Percentiles rank a stretch among this genome's conserved stretches.
These are phyloP conservation scores for Teunomyces cretensis DNA, from an alignment of 805 yeast genomes.

Conservation along the genomic window DNA sequence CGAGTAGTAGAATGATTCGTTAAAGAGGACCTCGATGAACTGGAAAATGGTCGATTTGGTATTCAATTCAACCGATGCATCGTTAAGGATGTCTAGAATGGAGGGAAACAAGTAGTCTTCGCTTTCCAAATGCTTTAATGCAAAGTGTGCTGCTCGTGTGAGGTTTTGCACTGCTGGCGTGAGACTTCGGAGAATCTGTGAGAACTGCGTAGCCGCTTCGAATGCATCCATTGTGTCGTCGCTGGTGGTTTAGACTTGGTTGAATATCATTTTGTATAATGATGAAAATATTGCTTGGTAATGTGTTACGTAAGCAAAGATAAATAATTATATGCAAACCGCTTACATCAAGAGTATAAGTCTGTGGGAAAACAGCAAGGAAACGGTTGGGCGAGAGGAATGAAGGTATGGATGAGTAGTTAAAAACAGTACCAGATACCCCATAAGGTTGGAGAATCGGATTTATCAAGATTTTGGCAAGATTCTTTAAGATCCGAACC, in stretches of 20 bases:
- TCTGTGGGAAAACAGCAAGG: no score
- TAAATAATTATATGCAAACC: neutral
- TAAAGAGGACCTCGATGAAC: constrained; percentile 62
- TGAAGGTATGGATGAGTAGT: no score
- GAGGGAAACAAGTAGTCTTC: constrained; percentile 70
- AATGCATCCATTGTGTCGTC: constrained; percentile 75
- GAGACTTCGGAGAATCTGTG: constrained; percentile 60
- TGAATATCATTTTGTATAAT: no score
- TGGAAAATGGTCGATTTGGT: constrained; percentile 65
- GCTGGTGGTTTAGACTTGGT: neutral
- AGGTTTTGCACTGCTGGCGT: constrained; percentile 62
- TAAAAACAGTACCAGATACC: neutral
- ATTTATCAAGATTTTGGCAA: no score
- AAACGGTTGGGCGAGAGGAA: no score
- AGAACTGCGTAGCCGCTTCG: constrained; percentile 77
- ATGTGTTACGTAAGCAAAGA: neutral
- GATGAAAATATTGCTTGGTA: neutral
- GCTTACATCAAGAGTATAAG: neutral
- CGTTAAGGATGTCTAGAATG: constrained; percentile 58
- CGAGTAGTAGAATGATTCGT: constrained; percentile 34
- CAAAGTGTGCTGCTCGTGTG: constrained; percentile 52
- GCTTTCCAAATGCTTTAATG: constrained; percentile 55
- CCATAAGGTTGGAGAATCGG: no score
- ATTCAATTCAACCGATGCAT: constrained; percentile 51
- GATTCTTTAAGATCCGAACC: no score